A percentile compares a stretch with the other conserved stretches of the same genome.
Conservation (phyloP, 257 asterid genomes). For the Solanum appendiculatum region DNA sequence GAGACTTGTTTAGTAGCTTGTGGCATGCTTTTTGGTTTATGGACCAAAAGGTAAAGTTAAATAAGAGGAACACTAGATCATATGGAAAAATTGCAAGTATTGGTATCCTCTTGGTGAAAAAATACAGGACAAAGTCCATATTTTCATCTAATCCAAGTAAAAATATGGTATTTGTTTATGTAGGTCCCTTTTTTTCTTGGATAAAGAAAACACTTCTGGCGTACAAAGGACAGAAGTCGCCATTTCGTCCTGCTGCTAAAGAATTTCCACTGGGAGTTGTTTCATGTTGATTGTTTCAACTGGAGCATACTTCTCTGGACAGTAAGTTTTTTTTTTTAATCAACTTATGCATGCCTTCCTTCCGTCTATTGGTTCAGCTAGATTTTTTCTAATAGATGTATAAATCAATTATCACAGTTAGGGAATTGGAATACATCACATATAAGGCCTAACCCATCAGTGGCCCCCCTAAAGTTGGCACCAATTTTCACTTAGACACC, state of each 20-base stretch:
- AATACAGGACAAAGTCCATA: not conserved
- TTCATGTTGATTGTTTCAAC: not conserved
- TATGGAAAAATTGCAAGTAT: not conserved
- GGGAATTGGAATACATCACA: no score
- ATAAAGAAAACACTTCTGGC: constrained; percentile 2
- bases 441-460: no score
- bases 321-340: constrained; percentile 10
- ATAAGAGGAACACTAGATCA: not conserved
- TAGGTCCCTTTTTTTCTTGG: constrained; percentile 23
- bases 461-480: no score
- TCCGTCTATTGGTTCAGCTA: not conserved
- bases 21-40: not conserved
- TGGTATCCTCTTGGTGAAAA: not conserved
- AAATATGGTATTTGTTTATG: not conserved
- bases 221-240: not conserved
- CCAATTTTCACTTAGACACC: no score
- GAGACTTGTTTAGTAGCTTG: not conserved
- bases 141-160: not conserved
- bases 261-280: not conserved
- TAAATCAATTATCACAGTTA: no score
- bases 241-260: not conserved
- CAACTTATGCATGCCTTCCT: not conserved
- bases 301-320: not conserved
- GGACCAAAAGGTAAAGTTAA: not conserved
- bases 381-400: not conserved